phyloP scores from a whole-genome alignment of 2,329 filamentous ascomycete species.

The Sporothrix pallida region DNA sequence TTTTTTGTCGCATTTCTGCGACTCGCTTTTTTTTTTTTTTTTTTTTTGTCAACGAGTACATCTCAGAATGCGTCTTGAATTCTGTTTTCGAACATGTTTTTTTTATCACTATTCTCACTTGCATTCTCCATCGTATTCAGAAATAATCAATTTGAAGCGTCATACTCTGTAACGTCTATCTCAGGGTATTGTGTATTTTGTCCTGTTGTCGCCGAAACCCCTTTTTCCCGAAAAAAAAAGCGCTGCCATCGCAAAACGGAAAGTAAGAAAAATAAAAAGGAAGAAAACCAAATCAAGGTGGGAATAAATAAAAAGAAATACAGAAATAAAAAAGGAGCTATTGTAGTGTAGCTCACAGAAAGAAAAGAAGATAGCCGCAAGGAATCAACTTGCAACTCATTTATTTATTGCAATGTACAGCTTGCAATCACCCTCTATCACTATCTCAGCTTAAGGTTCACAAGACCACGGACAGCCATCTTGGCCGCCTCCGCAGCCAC shows the following conservation, averaged over 20 bases:
- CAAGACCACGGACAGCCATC: slow-evolving; percentile 22
- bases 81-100: neutral
- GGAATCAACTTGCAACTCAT: neutral
- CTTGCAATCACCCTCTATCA: neutral
- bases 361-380: neutral
- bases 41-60: neutral
- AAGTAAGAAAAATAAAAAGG: neutral
- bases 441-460: slow-evolving; percentile 19
- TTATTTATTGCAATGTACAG: too few species aligned
- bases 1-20: slow-evolving; percentile 23
- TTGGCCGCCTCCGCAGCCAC: slow-evolving; percentile 17
- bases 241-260: neutral
- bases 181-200: slow-evolving; percentile 9
- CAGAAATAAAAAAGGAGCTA: neutral
- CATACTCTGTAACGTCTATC: neutral
- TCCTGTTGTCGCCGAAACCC: neutral
- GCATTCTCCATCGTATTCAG: too few species aligned
- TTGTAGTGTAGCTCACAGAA: neutral
- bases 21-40: neutral
- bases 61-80: neutral
- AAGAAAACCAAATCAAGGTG: neutral
- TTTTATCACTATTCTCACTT: neutral
- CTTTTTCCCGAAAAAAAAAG: neutral
- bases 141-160: neutral
- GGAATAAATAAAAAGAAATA: slow-evolving; percentile 5